Conservation (phyloP, 2,329 filamentous ascomycete species). For the Diaporthe citri region DNA sequence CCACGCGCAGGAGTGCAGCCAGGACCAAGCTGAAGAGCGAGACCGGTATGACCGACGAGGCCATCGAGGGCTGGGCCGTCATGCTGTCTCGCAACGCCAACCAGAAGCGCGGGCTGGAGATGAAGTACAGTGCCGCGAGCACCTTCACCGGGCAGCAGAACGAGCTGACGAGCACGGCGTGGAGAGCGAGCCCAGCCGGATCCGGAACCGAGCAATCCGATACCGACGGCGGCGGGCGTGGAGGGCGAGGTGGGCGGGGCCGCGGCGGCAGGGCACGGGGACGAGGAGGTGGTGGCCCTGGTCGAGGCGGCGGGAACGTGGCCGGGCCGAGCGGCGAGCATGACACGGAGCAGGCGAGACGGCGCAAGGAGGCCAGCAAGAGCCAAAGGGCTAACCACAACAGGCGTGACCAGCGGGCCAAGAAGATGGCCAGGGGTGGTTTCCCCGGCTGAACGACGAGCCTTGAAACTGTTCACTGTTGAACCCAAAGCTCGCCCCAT, state of each 20-base stretch:
- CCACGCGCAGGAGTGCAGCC: conserved; percentile 73
- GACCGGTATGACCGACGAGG: conserved; percentile 92
- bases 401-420: conserved; percentile 77
- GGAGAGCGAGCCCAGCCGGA: conserved; percentile 65
- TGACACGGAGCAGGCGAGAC: conserved; percentile 77
- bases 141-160: conserved; percentile 75
- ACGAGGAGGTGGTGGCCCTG: conserved; percentile 59
- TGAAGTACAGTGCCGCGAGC: conserved; percentile 65
- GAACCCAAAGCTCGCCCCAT: background rate
- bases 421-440: conserved; percentile 72
- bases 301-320: conserved; percentile 70
- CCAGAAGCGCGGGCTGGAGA: conserved; percentile 77
- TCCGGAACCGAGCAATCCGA: conserved; percentile 71
- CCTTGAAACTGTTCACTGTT: background rate
- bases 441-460: conserved; percentile 46
- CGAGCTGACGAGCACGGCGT: conserved; percentile 75
- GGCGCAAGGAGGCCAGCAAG: conserved; percentile 86
- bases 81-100: conserved; percentile 83
- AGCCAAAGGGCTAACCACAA: conserved; percentile 88
- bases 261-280: conserved; percentile 61
- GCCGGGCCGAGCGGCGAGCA: conserved; percentile 76
- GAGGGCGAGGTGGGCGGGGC: conserved; percentile 62
- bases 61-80: conserved; percentile 92
- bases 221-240: conserved; percentile 57
- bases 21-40: conserved; percentile 77